A percentile compares a stretch with the other conserved stretches of the same genome.
phyloP scores from a whole-genome alignment of 257 asterid species.

The Linderniella brevidens region DNA sequence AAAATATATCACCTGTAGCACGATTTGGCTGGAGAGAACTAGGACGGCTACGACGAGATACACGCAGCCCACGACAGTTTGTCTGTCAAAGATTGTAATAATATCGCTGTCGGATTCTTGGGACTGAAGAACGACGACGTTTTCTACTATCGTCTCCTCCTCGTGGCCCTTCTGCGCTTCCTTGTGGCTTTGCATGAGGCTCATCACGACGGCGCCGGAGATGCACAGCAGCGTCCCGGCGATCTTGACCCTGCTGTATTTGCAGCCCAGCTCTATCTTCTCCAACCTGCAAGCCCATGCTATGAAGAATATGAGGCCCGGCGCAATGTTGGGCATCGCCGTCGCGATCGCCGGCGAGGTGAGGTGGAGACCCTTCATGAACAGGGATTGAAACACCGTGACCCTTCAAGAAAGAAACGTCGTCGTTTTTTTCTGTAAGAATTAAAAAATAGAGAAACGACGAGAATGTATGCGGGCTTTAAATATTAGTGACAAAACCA shows the following conservation, averaged over 20 bases:
- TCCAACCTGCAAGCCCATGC: slow-evolving; percentile 85
- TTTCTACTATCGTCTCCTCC: too few species aligned
- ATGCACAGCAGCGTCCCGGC: slow-evolving; percentile 70
- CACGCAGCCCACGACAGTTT: slow-evolving; percentile 39
- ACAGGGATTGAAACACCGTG: slow-evolving; percentile 59
- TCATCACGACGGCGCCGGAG: slow-evolving; percentile 59
- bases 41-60: slow-evolving; percentile 66
- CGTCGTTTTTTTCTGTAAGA: background rate
- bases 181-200: slow-evolving; percentile 46
- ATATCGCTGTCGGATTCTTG: slow-evolving; percentile 11
- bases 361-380: slow-evolving; percentile 58
- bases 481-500: background rate
- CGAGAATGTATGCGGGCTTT: background rate
- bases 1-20: slow-evolving; percentile 40
- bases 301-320: slow-evolving; percentile 68
- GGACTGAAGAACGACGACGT: too few species aligned
- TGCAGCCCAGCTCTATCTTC: slow-evolving; percentile 49
- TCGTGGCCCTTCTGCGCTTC: slow-evolving; percentile 3
- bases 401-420: slow-evolving; percentile 23
- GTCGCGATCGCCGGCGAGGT: slow-evolving; percentile 89
- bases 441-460: background rate
- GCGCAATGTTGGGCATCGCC: slow-evolving; percentile 95
- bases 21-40: slow-evolving; percentile 48
- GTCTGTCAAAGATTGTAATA: slow-evolving; percentile 15
- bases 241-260: slow-evolving; percentile 60